Base-by-base conservation (phyloP, 2,329 filamentous ascomycete genomes). In the Ambrosiella xylebori region DNA sequence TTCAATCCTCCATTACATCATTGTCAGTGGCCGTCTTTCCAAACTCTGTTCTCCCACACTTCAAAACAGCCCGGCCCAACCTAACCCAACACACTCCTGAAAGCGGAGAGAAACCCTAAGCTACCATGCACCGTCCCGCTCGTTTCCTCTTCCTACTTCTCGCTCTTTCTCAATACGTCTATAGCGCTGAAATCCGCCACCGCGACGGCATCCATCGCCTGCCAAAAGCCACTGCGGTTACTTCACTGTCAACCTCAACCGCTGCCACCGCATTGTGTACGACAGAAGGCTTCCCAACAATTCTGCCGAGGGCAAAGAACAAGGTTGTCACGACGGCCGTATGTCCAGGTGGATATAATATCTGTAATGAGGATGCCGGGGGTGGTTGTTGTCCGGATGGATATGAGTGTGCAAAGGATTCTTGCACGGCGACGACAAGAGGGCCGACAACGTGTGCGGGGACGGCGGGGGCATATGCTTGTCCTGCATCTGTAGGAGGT, bases 301-400 rank as follows among this genome's bases (percentile, higher is more conserved):
- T 51, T 19, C 52, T 9, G 27, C 27, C 27, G 27, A 27, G 27
- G 27, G 27, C 27, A 27, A 27, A 27, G 27, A 27, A 3, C 27
- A 5, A 27, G 27, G 27, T 27, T 27, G 40, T 39, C 40, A 58
- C 52, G 4, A 37, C 44, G 17, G 17, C 36, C 5, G 12, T 40
- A 7, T 69, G 67, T 52, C 61, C 63, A 8, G 41, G 63, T 5
- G 64, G 63, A 39, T 60, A 66, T 19, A 65, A 63, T 15, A 61
- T 67, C 8, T 76, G 74, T 53, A 66, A 73, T 3, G 63, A 66
- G 2, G 69, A 68, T 7, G 55, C 73, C 13, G 65, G 65, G 17
- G 75, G 75, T 37, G 73, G 71, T 38, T 78, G 75, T 59, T 78
- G 75, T 60, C 74, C 76, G 1, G 65, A 70, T 3, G 65, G 69